Evolutionary conservation across 129 eudicot species (phyloP).

Genomic region (Solidago caesia): DNA sequence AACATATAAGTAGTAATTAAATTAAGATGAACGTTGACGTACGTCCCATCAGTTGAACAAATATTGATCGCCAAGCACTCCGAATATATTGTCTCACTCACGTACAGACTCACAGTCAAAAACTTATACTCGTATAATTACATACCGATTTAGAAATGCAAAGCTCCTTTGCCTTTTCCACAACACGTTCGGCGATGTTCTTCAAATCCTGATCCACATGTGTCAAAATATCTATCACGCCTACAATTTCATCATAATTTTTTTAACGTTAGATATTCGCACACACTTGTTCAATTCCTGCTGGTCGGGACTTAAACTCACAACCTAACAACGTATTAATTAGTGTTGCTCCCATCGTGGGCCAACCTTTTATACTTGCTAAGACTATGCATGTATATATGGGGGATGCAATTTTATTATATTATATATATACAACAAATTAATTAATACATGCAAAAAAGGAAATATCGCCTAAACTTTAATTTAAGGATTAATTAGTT

Average conservation of each 20-base stretch:
- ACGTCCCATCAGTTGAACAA: no score
- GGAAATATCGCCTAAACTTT: neutral
- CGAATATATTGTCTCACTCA: no score
- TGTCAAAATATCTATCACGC: slow-evolving; percentile 63
- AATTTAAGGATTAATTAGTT: neutral
- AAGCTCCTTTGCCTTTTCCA: slow-evolving; percentile 60
- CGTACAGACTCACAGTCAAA: neutral
- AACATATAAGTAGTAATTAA: neutral
- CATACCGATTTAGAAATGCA: slow-evolving; percentile 62
- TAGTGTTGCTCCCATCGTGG: no score
- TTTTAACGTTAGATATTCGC: neutral
- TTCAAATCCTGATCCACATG: slow-evolving; percentile 63
- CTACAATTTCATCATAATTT: slow-evolving; percentile 29
- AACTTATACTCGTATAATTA: neutral
- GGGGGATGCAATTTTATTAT: neutral
- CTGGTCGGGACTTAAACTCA: neutral
- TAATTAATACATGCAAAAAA: neutral
- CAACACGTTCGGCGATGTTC: slow-evolving; percentile 68
- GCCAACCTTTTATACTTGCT: no score
- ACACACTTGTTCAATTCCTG: neutral
- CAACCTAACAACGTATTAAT: no score
- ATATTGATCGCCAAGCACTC: no score
- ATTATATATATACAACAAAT: neutral
- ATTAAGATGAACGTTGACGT: no score
- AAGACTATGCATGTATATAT: no score